A percentile compares a stretch with the other conserved stretches of the same genome.
Evolutionary conservation across 352 stramenopile species (phyloP).

Genomic region (Globisporangium apiculatum): DNA sequence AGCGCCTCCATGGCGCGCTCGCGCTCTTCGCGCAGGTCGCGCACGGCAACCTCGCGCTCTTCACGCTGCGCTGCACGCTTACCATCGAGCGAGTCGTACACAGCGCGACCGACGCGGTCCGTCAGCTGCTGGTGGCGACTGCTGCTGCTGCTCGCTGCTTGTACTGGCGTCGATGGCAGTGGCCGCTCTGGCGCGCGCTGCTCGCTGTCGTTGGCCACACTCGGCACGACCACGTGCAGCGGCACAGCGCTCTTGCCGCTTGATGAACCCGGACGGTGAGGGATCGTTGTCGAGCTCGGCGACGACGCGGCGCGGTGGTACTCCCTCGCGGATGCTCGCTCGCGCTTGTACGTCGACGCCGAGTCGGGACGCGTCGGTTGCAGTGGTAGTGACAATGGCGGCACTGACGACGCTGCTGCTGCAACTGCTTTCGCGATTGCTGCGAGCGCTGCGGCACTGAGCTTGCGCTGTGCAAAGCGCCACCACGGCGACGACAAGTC

Average conservation of each 20-base stretch:
- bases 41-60: constrained; percentile 35
- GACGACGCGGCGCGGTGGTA: neutral
- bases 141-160: neutral
- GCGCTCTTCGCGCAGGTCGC: constrained; percentile 51
- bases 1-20: constrained; percentile 55
- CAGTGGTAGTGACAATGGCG: neutral
- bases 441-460: constrained; percentile 7
- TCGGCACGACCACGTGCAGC: constrained; percentile 2
- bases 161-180: too few relatives aligned
- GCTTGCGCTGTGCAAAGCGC: constrained; percentile 18
- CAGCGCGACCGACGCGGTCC: constrained; percentile 33
- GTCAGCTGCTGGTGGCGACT: constrained; percentile 53
- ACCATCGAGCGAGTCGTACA: constrained; percentile 28
- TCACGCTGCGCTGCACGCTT: constrained; percentile 33
- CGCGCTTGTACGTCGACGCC: constrained; percentile 3
- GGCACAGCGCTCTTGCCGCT: neutral
- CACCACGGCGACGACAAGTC: constrained; percentile 52
- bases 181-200: too few relatives aligned
- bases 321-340: neutral
- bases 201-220: neutral
- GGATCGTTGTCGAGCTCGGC: constrained; percentile 1
- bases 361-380: constrained; percentile 7
- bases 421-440: constrained; percentile 3
- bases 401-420: neutral
- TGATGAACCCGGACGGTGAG: constrained; percentile 1